A percentile compares a stretch with the other conserved stretches of the same genome.
phyloP scores from a whole-genome alignment of 371 early-diverging fungal species.

The Mortierella sp. region DNA sequence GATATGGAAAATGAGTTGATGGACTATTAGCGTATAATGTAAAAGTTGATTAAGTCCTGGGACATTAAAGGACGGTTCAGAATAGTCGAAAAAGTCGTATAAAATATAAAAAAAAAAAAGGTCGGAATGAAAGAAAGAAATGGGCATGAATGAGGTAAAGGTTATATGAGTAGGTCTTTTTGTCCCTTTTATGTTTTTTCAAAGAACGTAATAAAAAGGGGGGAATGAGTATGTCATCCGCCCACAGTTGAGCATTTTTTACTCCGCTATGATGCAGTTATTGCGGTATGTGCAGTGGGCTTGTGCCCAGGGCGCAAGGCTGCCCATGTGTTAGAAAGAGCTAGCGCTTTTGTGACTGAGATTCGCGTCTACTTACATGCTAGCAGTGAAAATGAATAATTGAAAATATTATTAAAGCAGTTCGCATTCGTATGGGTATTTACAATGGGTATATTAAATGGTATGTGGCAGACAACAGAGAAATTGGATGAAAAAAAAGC shows the following conservation, averaged over 20 bases:
- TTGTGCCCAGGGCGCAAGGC: background rate
- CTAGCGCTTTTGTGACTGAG: background rate
- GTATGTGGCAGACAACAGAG: background rate
- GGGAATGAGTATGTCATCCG: slow-evolving; percentile 11
- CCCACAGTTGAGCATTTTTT: background rate
- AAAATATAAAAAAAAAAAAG: slow-evolving; percentile 3
- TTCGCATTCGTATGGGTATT: too few relatives aligned
- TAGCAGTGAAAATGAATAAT: background rate
- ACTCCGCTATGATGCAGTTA: background rate
- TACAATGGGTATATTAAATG: slow-evolving; percentile 1
- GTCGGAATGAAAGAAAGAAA: background rate
- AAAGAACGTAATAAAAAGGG: slow-evolving; percentile 12
- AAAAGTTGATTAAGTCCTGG: background rate
- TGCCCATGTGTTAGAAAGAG: background rate
- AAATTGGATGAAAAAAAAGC: background rate
- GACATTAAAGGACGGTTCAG: background rate
- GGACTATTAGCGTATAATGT: background rate
- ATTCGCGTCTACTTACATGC: background rate
- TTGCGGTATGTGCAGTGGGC: background rate
- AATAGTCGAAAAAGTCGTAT: background rate
- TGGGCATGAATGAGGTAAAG: slow-evolving; percentile 2
- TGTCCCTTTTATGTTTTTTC: background rate
- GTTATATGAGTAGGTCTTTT: background rate
- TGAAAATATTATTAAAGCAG: too few relatives aligned
- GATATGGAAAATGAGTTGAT: background rate